These are phyloP conservation scores for Candida sanyaensis DNA, from an alignment of 1,139 yeast species.

Conservation along the genomic window DNA sequence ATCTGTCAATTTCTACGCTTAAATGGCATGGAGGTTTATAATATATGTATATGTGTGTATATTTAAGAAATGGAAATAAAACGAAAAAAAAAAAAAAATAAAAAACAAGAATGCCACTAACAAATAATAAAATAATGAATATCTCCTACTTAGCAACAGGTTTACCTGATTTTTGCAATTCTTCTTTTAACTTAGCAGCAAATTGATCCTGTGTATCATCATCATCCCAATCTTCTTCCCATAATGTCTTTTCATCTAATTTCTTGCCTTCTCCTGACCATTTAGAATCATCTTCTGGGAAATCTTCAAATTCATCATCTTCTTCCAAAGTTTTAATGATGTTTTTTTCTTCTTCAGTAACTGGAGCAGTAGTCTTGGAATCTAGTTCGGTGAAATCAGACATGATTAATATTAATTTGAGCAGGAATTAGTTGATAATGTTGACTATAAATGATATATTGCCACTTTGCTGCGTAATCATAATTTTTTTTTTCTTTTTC, in stretches of 20 bases:
- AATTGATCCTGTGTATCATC: conserved; percentile 88
- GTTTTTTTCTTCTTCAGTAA: conserved; percentile 31
- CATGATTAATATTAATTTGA: background rate
- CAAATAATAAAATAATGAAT: background rate
- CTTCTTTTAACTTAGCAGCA: conserved; percentile 63
- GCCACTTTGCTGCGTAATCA: background rate
- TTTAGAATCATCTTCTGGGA: conserved; percentile 80
- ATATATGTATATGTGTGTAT: background rate
- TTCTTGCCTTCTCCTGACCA: conserved; percentile 47
- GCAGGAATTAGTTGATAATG: background rate
- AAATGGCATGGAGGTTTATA: conserved; percentile 3
- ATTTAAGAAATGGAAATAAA: background rate
- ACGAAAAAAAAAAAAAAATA: background rate
- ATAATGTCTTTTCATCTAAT: conserved; percentile 48
- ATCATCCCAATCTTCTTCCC: conserved; percentile 98
- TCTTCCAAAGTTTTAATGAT: conserved; percentile 72
- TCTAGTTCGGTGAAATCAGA: conserved; percentile 3
- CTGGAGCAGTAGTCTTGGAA: conserved; percentile 2
- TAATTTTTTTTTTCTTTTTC: background rate
- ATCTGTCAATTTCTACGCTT: conserved; percentile 92
- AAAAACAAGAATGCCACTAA: background rate
- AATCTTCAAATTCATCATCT: conserved; percentile 94
- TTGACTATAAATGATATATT: background rate
- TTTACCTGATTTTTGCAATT: conserved; percentile 25
- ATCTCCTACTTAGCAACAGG: conserved; percentile 1